Evolutionary conservation across 306 rosid species (phyloP).

Genomic region (Acacia melanoxylon): DNA sequence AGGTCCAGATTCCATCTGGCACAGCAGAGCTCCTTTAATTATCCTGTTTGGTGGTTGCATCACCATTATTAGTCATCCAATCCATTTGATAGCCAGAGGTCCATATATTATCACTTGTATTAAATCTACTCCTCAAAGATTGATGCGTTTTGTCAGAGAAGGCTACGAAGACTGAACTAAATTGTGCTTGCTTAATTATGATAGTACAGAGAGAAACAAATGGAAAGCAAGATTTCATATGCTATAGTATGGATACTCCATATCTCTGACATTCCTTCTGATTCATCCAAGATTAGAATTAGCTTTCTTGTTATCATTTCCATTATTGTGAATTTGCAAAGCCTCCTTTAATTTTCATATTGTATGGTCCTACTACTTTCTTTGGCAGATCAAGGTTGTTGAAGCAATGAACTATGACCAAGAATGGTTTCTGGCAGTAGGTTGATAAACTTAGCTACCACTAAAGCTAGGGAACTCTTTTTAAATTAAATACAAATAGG

Average conservation of each 20-base stretch:
- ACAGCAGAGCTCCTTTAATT: slow-evolving; percentile 5
- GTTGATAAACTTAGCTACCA: not conserved
- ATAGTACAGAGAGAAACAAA: not conserved
- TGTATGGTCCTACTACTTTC: not conserved
- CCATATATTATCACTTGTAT: not conserved
- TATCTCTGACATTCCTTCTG: not conserved
- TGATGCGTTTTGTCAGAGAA: not conserved
- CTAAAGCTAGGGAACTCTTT: not conserved
- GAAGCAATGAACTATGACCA: not conserved
- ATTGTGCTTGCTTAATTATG: not conserved
- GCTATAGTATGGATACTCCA: not conserved
- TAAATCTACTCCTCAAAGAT: not conserved
- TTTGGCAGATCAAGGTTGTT: not conserved
- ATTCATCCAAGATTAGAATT: not conserved
- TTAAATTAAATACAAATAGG: not conserved
- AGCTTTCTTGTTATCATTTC: not conserved
- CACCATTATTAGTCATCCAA: slow-evolving; percentile 26
- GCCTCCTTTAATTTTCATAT: not conserved
- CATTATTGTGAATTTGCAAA: not conserved
- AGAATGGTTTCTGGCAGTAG: not conserved
- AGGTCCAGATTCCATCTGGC: slow-evolving; percentile 21
- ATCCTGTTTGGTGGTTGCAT: slow-evolving; percentile 25
- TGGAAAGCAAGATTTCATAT: not conserved
- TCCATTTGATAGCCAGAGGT: not conserved
- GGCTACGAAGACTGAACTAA: not conserved